Conservation (phyloP, 495 filamentous ascomycete genomes). For the Neurospora tetrasperma region DNA sequence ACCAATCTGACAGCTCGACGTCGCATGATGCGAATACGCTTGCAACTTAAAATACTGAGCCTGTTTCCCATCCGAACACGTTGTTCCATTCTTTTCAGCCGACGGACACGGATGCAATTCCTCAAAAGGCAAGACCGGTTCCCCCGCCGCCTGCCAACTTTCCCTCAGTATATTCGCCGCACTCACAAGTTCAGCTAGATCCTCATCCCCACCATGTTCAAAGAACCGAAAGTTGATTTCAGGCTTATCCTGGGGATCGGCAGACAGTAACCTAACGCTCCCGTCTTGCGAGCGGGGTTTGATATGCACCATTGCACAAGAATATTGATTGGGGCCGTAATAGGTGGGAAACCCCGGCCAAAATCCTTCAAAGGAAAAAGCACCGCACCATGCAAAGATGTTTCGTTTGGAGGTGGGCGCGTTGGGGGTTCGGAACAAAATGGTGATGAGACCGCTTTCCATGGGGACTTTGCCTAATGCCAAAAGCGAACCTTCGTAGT, state of each 20-base stretch:
- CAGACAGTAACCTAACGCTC: conserved; percentile 36
- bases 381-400: conserved; percentile 37
- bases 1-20: conserved; percentile 39
- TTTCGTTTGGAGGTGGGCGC: conserved; percentile 33
- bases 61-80: conserved; percentile 30
- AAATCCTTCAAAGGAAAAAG: conserved; percentile 38
- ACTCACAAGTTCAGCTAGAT: conserved; percentile 40
- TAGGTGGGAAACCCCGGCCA: conserved; percentile 37
- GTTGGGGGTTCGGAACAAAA: conserved; percentile 32
- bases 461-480: conserved; percentile 22
- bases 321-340: conserved; percentile 31
- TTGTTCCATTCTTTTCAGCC: neutral
- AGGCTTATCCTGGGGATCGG: conserved; percentile 44
- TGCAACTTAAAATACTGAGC: conserved; percentile 36
- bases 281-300: conserved; percentile 42
- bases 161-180: conserved; percentile 39
- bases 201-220: conserved; percentile 26
- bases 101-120: conserved; percentile 35
- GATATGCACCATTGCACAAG: conserved; percentile 38
- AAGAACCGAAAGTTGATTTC: conserved; percentile 51
- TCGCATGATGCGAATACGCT: conserved; percentile 43
- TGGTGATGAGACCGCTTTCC: conserved; percentile 22
- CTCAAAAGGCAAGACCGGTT: conserved; percentile 25
- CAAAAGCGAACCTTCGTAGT: conserved; percentile 37
- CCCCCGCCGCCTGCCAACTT: conserved; percentile 24